Evolutionary conservation across 2,329 filamentous ascomycete species (phyloP).

Genomic region (Claviceps maximensis): DNA sequence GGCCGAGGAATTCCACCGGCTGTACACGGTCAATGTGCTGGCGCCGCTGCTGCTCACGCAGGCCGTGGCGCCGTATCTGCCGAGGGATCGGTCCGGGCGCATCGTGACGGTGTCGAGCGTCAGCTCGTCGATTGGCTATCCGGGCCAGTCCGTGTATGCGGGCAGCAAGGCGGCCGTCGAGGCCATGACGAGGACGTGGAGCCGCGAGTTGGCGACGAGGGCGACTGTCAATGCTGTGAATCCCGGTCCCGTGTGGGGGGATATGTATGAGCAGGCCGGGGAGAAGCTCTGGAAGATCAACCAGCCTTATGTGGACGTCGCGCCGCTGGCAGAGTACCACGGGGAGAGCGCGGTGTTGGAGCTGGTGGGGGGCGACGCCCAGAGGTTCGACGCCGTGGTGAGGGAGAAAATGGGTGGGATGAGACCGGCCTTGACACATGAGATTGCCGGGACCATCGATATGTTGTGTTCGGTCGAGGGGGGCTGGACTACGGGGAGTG

Average conservation of each 20-base stretch:
- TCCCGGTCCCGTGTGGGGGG: constrained; percentile 40
- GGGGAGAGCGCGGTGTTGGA: constrained; percentile 19
- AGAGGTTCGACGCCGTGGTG: constrained; percentile 21
- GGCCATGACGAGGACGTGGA: constrained; percentile 46
- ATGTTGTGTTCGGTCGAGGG: constrained; percentile 57
- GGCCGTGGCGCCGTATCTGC: constrained; percentile 54
- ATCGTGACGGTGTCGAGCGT: constrained; percentile 44
- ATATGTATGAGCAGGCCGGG: constrained; percentile 33
- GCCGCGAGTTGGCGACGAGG: constrained; percentile 38
- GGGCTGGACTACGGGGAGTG: constrained; percentile 56
- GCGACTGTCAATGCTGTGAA: constrained; percentile 45
- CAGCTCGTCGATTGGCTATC: constrained; percentile 38
- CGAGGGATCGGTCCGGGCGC: constrained; percentile 50
- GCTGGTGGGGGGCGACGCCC: constrained; percentile 18
- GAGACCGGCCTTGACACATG: constrained; percentile 25
- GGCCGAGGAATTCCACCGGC: constrained; percentile 51
- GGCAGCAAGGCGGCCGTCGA: constrained; percentile 46
- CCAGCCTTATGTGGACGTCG: constrained; percentile 24
- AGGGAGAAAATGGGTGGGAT: constrained; percentile 20
- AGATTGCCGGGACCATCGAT: constrained; percentile 56
- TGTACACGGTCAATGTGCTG: constrained; percentile 71
- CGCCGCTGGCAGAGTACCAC: constrained; percentile 21
- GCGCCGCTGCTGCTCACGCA: constrained; percentile 69
- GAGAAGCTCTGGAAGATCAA: constrained; percentile 23
- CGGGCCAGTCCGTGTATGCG: constrained; percentile 43